A percentile compares a stretch with the other conserved stretches of the same genome.
These are phyloP conservation scores for Candida sp. DNA, from an alignment of 1,139 yeast species.

Conservation along the genomic window DNA sequence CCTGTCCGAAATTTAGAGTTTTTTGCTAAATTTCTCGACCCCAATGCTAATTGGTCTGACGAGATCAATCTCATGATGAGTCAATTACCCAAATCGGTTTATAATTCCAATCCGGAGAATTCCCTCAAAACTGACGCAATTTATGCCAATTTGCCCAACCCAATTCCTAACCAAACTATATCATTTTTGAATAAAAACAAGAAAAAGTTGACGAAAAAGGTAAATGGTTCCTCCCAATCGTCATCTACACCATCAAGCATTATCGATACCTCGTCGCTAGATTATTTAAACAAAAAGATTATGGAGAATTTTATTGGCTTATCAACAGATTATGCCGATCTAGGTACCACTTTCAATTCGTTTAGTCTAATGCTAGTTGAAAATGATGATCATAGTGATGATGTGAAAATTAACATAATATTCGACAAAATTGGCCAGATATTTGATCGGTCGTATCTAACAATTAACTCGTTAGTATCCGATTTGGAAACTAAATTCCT, in stretches of 20 bases:
- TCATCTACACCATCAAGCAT: slow-evolving; percentile 8
- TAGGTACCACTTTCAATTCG: slow-evolving; percentile 71
- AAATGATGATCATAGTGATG: slow-evolving; percentile 22
- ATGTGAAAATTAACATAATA: slow-evolving; percentile 35
- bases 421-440: slow-evolving; percentile 77
- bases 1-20: slow-evolving; percentile 59
- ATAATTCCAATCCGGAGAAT: slow-evolving; percentile 55
- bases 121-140: slow-evolving; percentile 52
- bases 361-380: slow-evolving; percentile 64
- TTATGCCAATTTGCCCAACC: slow-evolving; percentile 64
- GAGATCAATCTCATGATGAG: slow-evolving; percentile 39
- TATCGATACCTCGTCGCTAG: slow-evolving; percentile 46
- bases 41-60: slow-evolving; percentile 74
- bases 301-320: slow-evolving; percentile 62
- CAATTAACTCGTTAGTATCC: slow-evolving; percentile 66
- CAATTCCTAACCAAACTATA: slow-evolving; percentile 35
- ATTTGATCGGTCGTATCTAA: slow-evolving; percentile 67
- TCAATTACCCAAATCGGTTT: slow-evolving; percentile 42
- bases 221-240: slow-evolving; percentile 10
- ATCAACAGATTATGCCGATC: slow-evolving; percentile 63
- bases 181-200: slow-evolving; percentile 34
- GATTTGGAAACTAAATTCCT: slow-evolving; percentile 70
- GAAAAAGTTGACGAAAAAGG: slow-evolving; percentile 23
- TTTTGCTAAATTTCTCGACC: slow-evolving; percentile 77
- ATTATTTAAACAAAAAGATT: slow-evolving; percentile 63